Evolutionary conservation across 1,139 yeast genomes (phyloP), one percentile per base, ranked within the genome.

Genomic region (Pichia inconspicua): DNA sequence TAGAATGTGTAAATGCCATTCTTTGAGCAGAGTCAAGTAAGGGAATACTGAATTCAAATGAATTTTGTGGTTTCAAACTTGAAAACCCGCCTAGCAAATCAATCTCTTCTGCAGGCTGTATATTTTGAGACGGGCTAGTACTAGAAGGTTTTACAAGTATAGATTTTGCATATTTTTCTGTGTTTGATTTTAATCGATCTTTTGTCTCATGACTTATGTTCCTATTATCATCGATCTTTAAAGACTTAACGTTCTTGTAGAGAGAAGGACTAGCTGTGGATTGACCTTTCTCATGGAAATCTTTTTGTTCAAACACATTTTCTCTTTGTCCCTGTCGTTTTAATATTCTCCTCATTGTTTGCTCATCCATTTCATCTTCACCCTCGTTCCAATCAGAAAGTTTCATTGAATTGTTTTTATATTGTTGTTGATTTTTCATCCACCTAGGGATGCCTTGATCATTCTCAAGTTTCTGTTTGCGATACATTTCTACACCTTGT

Each of bases 381-480:
- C 32, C 40, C 7, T 40, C 40, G 12, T 44, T 15, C 28, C 27
- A 31, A 10, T 19, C 14, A 1, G 74, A 75, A 12, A 66, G 63
- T 36, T 56, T 56, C 49, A 63, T 68, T 39, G 71, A 68, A 46
- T 72, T 74, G 1, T 61, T 60, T 50, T 73, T 77, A 60, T 78
- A 75, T 58, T 61, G 71, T 42, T 66, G 72, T 58, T 76, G 82
- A 53, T 77, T 74, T 50, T 71, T 73, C 92, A 87, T 83, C 96
- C 96, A 87, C 3, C 84, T 80, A 0, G 96, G 96, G 52, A 75
- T 67, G 15, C 76, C 75, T 48, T 72, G 72, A 44, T 63, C 63
- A n/a, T 56, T 58, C 34, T 57, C 58, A 47, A 58, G 53, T 47
- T 58, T 61, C 40, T 61, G 67, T 40, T 64, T 68, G 53, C 78